Conservation (phyloP, 2,329 filamentous ascomycete species). For the Blumeriella jaapii region DNA sequence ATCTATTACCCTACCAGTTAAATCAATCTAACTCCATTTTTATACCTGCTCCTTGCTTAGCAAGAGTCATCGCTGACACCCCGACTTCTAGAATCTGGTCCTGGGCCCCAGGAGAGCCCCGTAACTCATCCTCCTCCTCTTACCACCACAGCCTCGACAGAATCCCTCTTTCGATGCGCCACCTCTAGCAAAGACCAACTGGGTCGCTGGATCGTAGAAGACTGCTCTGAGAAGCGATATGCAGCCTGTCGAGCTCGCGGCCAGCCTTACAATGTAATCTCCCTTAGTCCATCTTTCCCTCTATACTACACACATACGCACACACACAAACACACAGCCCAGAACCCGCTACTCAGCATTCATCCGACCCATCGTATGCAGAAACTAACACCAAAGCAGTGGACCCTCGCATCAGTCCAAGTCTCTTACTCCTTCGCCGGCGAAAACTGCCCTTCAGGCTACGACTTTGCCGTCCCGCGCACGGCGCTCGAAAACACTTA, state of each 20-base stretch:
- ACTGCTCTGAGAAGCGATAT: conserved; percentile 40
- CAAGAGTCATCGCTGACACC: too few relatives aligned
- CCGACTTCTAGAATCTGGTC: conserved; percentile 46
- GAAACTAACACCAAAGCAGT: too few relatives aligned
- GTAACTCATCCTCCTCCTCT: conserved; percentile 31
- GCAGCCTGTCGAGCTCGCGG: conserved; percentile 43
- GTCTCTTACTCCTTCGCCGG: conserved; percentile 34
- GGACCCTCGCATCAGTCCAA: conserved; percentile 36
- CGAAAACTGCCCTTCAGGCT: conserved; percentile 36
- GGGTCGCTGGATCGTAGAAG: conserved; percentile 46
- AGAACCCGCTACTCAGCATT: too few relatives aligned
- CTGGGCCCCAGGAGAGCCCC: conserved; percentile 46
- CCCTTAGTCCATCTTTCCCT: too few relatives aligned
- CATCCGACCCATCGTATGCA: too few relatives aligned
- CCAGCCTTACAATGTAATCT: conserved; percentile 45
- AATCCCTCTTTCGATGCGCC: conserved; percentile 42
- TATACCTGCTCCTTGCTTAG: conserved; percentile 34
- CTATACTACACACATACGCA: too few relatives aligned
- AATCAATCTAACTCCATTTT: too few relatives aligned
- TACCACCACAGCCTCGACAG: too few relatives aligned
- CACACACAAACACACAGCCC: too few relatives aligned
- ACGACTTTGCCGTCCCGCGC: conserved; percentile 44
- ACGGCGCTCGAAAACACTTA: conserved; percentile 53
- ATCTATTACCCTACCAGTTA: too few relatives aligned
- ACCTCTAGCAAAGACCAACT: conserved; percentile 33